Evolutionary conservation across 139 green algal species (phyloP).

Genomic region (Coccomyxa sp.): DNA sequence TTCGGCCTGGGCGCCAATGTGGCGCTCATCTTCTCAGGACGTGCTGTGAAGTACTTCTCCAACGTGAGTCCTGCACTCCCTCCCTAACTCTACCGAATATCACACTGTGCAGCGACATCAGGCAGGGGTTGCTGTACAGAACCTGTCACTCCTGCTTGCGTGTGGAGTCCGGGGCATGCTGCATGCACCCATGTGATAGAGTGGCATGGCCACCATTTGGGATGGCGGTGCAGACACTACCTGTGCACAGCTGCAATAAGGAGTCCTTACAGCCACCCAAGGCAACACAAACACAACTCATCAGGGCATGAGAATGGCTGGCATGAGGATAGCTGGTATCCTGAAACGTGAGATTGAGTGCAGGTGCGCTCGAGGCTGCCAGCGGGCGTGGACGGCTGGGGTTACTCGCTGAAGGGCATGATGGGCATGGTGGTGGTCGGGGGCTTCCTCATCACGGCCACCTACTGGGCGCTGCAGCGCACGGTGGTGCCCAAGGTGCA

Average conservation of each 20-base stretch:
- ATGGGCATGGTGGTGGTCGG: slow-evolving; percentile 95
- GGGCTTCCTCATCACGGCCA: slow-evolving; percentile 71
- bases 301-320: neutral
- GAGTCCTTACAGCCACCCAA: too few relatives aligned
- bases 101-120: too few relatives aligned
- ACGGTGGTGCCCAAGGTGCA: slow-evolving; percentile 69
- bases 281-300: neutral
- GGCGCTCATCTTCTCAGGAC: slow-evolving; percentile 96
- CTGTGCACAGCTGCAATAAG: too few relatives aligned
- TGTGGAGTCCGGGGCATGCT: too few relatives aligned
- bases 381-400: slow-evolving; percentile 95
- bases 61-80: slow-evolving; percentile 17
- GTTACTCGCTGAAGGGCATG: slow-evolving; percentile 89
- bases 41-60: slow-evolving; percentile 97
- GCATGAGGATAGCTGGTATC: neutral
- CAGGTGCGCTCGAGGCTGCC: slow-evolving; percentile 83
- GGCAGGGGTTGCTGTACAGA: too few relatives aligned
- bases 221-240: too few relatives aligned
- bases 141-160: too few relatives aligned
- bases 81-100: neutral
- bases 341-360: neutral
- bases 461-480: slow-evolving; percentile 86
- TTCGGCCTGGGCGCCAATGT: slow-evolving; percentile 98
- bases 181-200: too few relatives aligned
- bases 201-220: too few relatives aligned